Evolutionary conservation across 495 filamentous ascomycete species (phyloP), one percentile per base, ranked within the genome.

Genomic region (Choiromyces venosus): DNA sequence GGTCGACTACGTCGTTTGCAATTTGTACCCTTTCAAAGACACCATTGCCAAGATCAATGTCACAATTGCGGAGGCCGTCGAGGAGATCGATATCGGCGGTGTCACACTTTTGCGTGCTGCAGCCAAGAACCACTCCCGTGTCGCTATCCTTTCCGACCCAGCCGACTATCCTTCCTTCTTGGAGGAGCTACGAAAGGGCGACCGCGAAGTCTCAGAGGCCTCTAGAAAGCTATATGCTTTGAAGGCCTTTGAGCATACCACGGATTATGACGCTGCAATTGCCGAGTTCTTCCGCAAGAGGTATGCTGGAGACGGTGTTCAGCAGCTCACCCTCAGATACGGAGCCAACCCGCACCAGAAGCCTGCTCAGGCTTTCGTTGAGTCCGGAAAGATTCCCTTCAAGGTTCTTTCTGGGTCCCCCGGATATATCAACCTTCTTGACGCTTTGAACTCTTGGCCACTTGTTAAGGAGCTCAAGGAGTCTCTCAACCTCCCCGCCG

Each of bases 231-330:
- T 88, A 67, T 97, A 96, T 80, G 93, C 96, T 37, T 87, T 98
- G 77, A 98, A 98, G 86, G 94, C 94, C 39, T 99, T 99, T 80
- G 91, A 96, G 85, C 95, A 97, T 82, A 99, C 96, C n/a, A 93
- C 96, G 73, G 93, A 95, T 83, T 99, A 98, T 82, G 95, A 99
- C 83, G 87, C 87, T 16, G 90, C 95, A 75, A 99, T 99, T 80
- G 91, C 96, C 37, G 92, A 91, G 79, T 99, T 97, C 87, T 99
- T 99, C 88, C 91, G 96, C 80, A 93, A 95, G 86, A 89, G 95
- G 83, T 98, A 97, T 81, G 93, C 95, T 73, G 89, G 89, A 66
- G 90, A 93, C 67, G 93, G 94, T 40, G 80, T 87, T 72, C 91
- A 97, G 83, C 89, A 98, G 82, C 75, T 96, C 42, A 84, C 92